Conservation (phyloP, 768 basidiomycete genomes). For the Cyathus striatus region DNA sequence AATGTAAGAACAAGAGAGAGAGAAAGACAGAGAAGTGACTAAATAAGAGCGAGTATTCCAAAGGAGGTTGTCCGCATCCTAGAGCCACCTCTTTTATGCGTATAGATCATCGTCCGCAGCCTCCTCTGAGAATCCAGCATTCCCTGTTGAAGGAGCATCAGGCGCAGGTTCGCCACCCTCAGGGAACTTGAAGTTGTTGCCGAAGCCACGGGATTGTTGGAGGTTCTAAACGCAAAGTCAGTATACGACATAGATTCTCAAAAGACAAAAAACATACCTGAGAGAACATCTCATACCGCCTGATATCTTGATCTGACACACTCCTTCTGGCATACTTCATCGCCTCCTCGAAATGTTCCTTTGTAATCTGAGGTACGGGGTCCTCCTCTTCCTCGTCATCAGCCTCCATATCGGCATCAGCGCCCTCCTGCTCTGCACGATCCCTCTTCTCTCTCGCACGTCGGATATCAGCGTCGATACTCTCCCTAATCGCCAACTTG, state of each 20-base stretch:
- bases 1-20: neutral
- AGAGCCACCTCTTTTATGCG: constrained; percentile 44
- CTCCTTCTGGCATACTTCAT: constrained; percentile 98
- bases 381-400: constrained; percentile 77
- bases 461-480: constrained; percentile 89
- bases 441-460: constrained; percentile 73
- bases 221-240: constrained; percentile 43
- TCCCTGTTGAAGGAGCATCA: constrained; percentile 43
- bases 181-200: constrained; percentile 98
- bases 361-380: constrained; percentile 85
- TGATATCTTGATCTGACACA: constrained; percentile 93
- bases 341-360: constrained; percentile 97
- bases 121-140: constrained; percentile 82
- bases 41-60: neutral
- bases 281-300: constrained; percentile 97
- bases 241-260: neutral
- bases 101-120: constrained; percentile 89
- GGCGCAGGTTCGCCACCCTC: constrained; percentile 50
- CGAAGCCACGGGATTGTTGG: constrained; percentile 89
- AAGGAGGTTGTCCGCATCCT: constrained; percentile 3
- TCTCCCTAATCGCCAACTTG: constrained; percentile 93
- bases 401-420: constrained; percentile 68
- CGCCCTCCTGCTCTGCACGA: constrained; percentile 69
- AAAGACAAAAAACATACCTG: constrained; percentile 47
- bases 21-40: neutral